Evolutionary conservation across 2,329 filamentous ascomycete species (phyloP), one percentile per base, ranked within the genome.

Genomic region (Fusarium sarcochroum): DNA sequence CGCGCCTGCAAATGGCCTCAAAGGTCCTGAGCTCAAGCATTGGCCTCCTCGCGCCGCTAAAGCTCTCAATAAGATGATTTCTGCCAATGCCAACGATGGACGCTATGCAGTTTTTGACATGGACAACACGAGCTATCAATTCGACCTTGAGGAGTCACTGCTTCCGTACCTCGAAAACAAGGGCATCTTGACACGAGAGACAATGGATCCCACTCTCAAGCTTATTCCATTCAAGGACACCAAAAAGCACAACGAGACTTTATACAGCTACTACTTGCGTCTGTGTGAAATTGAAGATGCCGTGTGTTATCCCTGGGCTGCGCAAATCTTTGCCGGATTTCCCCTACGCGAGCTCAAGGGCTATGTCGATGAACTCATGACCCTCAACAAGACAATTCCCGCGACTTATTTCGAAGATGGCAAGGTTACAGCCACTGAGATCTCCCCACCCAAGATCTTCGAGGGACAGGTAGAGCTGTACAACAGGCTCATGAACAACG

Each of bases 351-450:
- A 84, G 62, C 78, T 84, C 35, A 83, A 82, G 72, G 79, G 77
- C 59, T 81, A 82, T 65, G 80, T 83, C 3, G 84, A 84, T 66
- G 80, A 84, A 64, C 77, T 85, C 60, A 81, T 85, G 75, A 77
- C 81, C 1, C 76, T 81, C 58, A 79, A 81, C 71, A 63, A 48
- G 25, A 78, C 77, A 10, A 77, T 83, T 6, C 62, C 75, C 7
- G 74, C 76, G n/a, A 77, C 71, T 7, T 81, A 82, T 66, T 81
- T 71, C 44, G 75, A 79, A 11, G 78, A 65, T 18, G 79, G 76
- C 18, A 71, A 72, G 6, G 57, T 79, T 13, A 75, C 76, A 0
- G 18, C 73, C 2, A 71, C 68, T 4, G 71, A 74, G 2, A 67
- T 83, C 34, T 73, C 38, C 20, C 77, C 78, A 5, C 81, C 81